These are phyloP conservation scores for Hypoxylon sp. DNA, from an alignment of 2,329 filamentous ascomycete species.

Conservation along the genomic window DNA sequence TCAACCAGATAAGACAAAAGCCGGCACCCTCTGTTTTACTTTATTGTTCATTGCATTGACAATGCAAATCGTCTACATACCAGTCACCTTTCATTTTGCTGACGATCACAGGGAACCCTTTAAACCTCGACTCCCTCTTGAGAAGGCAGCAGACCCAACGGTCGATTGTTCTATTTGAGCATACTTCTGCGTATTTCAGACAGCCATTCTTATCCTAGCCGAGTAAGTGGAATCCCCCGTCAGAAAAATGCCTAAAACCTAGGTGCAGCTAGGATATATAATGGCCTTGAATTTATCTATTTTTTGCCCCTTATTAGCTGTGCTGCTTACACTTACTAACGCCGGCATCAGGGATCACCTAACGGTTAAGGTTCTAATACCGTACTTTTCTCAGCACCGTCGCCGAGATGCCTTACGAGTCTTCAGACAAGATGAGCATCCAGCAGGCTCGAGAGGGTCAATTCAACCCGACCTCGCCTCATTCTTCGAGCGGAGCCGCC, in stretches of 20 bases:
- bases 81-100: slow-evolving; percentile 1
- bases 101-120: background rate
- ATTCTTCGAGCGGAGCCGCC: slow-evolving; percentile 64
- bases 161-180: slow-evolving; percentile 24
- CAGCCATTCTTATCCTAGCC: slow-evolving; percentile 10
- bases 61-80: background rate
- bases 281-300: background rate
- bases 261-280: background rate
- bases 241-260: background rate
- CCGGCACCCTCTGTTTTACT: background rate
- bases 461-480: slow-evolving; percentile 63
- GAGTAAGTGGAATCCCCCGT: background rate
- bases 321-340: slow-evolving; percentile 6
- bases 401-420: slow-evolving; percentile 29
- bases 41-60: background rate
- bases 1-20: background rate
- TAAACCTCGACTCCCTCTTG: background rate
- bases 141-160: background rate
- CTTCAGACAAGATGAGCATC: slow-evolving; percentile 53
- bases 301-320: background rate
- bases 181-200: slow-evolving; percentile 29
- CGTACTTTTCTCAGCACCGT: background rate
- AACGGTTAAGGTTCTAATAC: background rate
- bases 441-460: slow-evolving; percentile 57
- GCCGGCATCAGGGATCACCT: background rate